Base-by-base conservation (phyloP, 108 stramenopile species). In the Nitzschia sp. region DNA sequence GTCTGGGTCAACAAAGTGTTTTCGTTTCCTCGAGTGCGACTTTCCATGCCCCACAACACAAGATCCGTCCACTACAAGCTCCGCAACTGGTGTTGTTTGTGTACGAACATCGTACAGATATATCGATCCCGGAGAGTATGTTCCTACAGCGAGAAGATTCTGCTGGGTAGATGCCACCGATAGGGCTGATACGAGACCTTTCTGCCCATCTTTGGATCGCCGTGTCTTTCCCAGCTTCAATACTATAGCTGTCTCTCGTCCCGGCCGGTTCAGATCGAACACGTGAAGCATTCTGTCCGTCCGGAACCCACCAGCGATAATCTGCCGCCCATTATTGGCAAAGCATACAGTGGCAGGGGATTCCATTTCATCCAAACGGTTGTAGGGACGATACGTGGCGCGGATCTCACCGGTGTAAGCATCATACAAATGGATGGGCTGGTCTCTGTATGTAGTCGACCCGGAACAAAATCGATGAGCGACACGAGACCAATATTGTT, bases 111-210 rank as follows among this genome's bases (percentile, higher is more conserved):
- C 93, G 45, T 91, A 94, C 5, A 94, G 56, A 52, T 91, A 94
- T 28, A 94, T 86, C 11, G 93, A 94, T 52, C 89, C 90, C 45
- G 92, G 92, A 13, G 93, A 81, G 58, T 89, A 94, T 0, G 93
- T 88, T 9, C 90, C 93, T 8, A 89, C 78, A 3, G 87, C 87
- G 50, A 94, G 71, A 1, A 94, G 47, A 65, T 84, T 83, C 0
- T 19, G 25, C 15, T 50, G 15, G 26, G 46, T 41, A 41, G 69
- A 63, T 15, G 75, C 71, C 8, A 45, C 32, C 22, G 85, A 80
- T 28, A 90, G 45, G 2, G 86, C 83, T 25, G 88, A 90, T 4
- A 87, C 83, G 6, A 88, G 69, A 16, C 93, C 93, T 62, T 91
- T 94, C 56, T 91, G 90, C 1, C 93, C 93, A 76, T 94, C 93